Conservation (phyloP, 2,329 filamentous ascomycete genomes). For the Lachnellula willkommii region DNA sequence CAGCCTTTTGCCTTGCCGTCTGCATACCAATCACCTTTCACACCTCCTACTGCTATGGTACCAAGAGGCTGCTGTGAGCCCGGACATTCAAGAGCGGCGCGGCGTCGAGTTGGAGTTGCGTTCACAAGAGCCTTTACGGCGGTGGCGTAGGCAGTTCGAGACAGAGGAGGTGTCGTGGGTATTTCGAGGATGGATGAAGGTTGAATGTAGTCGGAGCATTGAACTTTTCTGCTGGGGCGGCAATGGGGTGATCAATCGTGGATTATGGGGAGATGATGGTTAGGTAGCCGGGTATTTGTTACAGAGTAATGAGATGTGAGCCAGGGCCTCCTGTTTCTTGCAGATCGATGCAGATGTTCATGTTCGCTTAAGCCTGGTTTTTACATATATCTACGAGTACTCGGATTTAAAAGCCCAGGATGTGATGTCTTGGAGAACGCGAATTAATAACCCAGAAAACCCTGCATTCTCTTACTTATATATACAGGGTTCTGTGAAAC, state of each 20-base stretch:
- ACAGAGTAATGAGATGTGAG: conserved; percentile 9
- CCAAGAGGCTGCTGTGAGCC: conserved; percentile 21
- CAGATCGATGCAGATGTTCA: background rate
- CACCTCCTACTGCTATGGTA: conserved; percentile 29
- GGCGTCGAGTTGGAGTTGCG: conserved; percentile 4
- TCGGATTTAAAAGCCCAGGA: background rate
- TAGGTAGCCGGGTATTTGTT: conserved; percentile 9
- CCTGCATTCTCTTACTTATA: too few relatives aligned
- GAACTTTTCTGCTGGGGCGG: conserved; percentile 3
- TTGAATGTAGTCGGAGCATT: conserved; percentile 12
- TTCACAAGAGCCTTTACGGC: background rate
- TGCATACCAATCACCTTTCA: conserved; percentile 34
- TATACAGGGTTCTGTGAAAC: too few relatives aligned
- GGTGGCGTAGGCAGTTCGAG: background rate
- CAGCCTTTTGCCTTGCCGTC: conserved; percentile 51
- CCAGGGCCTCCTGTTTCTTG: background rate
- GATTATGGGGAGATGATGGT: conserved; percentile 9
- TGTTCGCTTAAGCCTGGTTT: background rate
- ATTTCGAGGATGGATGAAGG: background rate
- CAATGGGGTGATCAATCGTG: conserved; percentile 1
- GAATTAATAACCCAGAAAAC: too few relatives aligned
- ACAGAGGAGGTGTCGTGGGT: background rate
- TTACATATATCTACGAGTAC: background rate
- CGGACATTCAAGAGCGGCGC: conserved; percentile 27
- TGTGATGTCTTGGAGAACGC: background rate